Percentiles rank a stretch among this genome's conserved stretches.
Conservation (phyloP, 768 basidiomycete species). For the Kwoniella shandongensis region DNA sequence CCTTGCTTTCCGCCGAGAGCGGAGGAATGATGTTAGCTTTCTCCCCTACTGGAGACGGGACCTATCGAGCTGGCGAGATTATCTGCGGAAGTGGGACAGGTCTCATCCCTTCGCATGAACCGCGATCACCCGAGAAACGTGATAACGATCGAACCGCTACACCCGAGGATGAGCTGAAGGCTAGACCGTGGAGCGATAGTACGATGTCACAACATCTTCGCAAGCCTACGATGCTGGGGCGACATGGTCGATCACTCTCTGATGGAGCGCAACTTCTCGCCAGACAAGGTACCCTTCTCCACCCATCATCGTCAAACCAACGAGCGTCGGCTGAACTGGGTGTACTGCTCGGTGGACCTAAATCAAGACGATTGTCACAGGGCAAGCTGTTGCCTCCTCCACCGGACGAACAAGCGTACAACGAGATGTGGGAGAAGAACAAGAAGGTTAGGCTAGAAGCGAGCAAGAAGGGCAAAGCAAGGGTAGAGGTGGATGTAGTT, state of each 20-base stretch:
- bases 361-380: conserved; percentile 32
- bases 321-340: conserved; percentile 46
- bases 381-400: conserved; percentile 45
- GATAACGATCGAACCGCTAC: neutral
- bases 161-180: conserved; percentile 15
- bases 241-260: conserved; percentile 34
- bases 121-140: conserved; percentile 3
- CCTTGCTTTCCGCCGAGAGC: conserved; percentile 31
- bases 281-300: conserved; percentile 49
- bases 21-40: conserved; percentile 43
- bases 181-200: conserved; percentile 40
- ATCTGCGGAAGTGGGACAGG: conserved; percentile 26
- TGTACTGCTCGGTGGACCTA: conserved; percentile 43
- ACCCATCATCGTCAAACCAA: conserved; percentile 45
- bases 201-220: conserved; percentile 28
- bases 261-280: conserved; percentile 48
- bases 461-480: conserved; percentile 58
- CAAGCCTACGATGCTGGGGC: conserved; percentile 21
- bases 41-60: conserved; percentile 31
- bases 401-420: conserved; percentile 22
- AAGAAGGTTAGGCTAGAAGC: conserved; percentile 64
- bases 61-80: conserved; percentile 24
- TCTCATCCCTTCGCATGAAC: conserved; percentile 25
- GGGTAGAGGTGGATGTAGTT: conserved; percentile 78
- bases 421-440: conserved; percentile 23